Conservation (phyloP, 495 filamentous ascomycete species). For the Tetracladium setigerum region DNA sequence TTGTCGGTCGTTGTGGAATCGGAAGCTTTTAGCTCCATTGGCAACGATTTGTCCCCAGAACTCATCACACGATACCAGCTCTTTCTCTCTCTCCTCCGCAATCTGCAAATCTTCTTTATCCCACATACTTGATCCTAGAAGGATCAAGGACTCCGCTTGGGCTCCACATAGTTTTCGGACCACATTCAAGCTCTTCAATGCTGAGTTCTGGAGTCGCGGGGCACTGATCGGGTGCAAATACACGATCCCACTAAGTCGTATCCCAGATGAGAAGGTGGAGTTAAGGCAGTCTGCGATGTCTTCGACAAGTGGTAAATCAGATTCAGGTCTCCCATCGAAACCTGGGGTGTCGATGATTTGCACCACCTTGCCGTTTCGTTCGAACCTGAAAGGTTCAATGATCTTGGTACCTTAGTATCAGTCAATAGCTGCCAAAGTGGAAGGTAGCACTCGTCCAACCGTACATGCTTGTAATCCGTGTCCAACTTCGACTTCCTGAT, state of each 20-base stretch:
- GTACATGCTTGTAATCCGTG: constrained; percentile 10
- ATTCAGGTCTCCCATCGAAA: constrained; percentile 31
- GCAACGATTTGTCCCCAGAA: background rate
- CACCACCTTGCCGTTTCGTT: constrained; percentile 4
- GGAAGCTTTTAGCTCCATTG: constrained; percentile 1
- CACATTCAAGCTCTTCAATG: constrained; percentile 26
- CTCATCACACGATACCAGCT: background rate
- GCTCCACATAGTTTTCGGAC: constrained; percentile 29
- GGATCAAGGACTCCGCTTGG: background rate
- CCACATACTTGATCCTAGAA: background rate
- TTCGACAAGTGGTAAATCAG: constrained; percentile 30
- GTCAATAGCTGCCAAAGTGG: too few species aligned
- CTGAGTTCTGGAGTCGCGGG: constrained; percentile 19
- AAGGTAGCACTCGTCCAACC: too few species aligned
- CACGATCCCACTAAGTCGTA: constrained; percentile 25
- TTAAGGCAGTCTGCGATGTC: constrained; percentile 27
- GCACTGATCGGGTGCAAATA: constrained; percentile 32
- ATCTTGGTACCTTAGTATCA: too few species aligned
- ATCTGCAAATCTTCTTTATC: background rate
- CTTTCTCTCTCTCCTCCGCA: background rate
- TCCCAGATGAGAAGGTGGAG: constrained; percentile 9
- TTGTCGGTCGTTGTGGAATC: constrained; percentile 11
- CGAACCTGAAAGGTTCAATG: too few species aligned
- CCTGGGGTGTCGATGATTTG: constrained; percentile 37
- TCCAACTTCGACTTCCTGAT: constrained; percentile 3